A percentile compares a stretch with the other conserved stretches of the same genome.
Evolutionary conservation across 371 early-diverging fungal genomes (phyloP).

Genomic region (Smittium culicis): DNA sequence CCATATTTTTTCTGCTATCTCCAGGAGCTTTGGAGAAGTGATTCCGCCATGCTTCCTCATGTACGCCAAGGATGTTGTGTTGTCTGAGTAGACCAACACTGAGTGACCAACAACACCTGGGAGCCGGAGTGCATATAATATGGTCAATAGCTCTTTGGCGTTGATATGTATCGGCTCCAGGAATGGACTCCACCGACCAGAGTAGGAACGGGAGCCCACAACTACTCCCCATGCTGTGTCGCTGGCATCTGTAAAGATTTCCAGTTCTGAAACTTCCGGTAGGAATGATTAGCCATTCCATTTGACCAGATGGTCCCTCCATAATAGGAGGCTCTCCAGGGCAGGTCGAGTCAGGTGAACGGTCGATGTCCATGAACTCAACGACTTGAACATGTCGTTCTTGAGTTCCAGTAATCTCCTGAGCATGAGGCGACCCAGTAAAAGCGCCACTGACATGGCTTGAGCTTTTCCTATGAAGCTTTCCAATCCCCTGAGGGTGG

Average conservation of each 20-base stretch:
- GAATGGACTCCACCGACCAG: neutral
- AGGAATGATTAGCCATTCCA: neutral
- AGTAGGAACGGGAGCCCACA: neutral
- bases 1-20: neutral
- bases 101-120: neutral
- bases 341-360: neutral
- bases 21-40: neutral
- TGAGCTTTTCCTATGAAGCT: conserved; percentile 13
- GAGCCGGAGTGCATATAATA: neutral
- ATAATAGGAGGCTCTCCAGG: neutral
- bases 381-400: neutral
- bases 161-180: neutral
- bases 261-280: neutral
- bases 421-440: neutral
- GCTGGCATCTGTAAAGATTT: neutral
- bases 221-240: neutral
- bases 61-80: neutral
- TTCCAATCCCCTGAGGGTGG: too few species aligned
- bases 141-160: neutral
- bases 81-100: neutral
- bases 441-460: conserved; percentile 5
- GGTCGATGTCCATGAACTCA: conserved; percentile 1
- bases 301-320: neutral
- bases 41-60: conserved; percentile 1
- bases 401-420: neutral